A percentile compares a stretch with the other conserved stretches of the same genome.
Evolutionary conservation across 2,329 filamentous ascomycete species (phyloP).

Genomic region (Ophiostoma sp.): DNA sequence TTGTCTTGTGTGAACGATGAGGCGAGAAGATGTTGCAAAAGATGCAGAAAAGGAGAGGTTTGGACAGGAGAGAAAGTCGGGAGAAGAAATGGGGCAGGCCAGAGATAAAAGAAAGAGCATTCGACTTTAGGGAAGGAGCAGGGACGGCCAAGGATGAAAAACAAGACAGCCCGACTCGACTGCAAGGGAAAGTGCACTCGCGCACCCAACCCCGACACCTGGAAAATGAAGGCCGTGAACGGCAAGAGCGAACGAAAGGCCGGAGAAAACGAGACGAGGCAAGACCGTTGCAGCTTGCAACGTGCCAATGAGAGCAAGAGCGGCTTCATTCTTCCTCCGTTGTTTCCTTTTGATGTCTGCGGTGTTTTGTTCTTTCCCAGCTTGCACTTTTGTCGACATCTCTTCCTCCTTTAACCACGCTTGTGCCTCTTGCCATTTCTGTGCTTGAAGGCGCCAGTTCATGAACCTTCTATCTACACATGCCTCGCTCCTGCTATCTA

Average conservation of each 20-base stretch:
- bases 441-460: not conserved
- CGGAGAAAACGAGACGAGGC: not conserved
- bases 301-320: not conserved
- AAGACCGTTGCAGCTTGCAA: not conserved
- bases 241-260: not conserved
- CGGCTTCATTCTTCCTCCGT: conserved; percentile 1
- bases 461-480: not conserved
- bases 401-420: not conserved
- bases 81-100: not conserved
- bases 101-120: not conserved
- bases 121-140: not conserved
- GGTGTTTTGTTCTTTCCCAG: not conserved
- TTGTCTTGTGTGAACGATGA: not conserved
- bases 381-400: not conserved
- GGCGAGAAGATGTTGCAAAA: not conserved
- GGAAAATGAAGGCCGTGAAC: not conserved
- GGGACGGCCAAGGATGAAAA: conserved; percentile 10
- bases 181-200: not conserved
- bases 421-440: not conserved
- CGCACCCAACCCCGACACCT: not conserved
- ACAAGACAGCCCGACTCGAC: not conserved
- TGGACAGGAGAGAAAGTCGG: not conserved
- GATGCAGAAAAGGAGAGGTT: not conserved
- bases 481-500: not conserved
- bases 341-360: too few relatives aligned